A percentile compares a stretch with the other conserved stretches of the same genome.
These are phyloP conservation scores for Prinsepia uniflora DNA, from an alignment of 306 rosid species.

Conservation along the genomic window DNA sequence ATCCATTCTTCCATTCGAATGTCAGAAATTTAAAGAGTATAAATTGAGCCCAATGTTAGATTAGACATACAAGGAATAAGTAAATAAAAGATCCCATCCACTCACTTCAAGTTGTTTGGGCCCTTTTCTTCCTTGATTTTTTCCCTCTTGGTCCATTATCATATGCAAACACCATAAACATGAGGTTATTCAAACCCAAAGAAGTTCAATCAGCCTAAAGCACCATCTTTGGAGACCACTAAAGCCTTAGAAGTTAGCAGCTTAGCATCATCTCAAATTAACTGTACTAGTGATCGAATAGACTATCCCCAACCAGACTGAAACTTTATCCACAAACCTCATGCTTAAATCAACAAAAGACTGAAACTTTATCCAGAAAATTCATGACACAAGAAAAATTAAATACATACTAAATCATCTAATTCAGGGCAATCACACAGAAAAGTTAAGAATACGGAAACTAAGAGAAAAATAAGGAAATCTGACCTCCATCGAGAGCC, in stretches of 20 bases:
- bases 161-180: neutral
- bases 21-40: neutral
- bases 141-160: neutral
- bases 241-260: neutral
- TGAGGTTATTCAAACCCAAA: neutral
- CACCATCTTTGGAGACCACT: neutral
- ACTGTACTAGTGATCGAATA: neutral
- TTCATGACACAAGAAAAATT: neutral
- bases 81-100: neutral
- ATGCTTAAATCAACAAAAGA: neutral
- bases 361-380: neutral
- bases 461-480: neutral
- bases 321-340: neutral
- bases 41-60: neutral
- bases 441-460: neutral
- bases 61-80: neutral
- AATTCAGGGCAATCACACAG: neutral
- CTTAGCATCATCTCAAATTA: neutral
- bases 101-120: neutral
- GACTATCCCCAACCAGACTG: neutral
- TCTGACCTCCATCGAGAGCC: conserved; percentile 73
- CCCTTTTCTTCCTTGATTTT: neutral
- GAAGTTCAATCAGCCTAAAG: conserved; percentile 1
- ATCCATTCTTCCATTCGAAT: neutral
- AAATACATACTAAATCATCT: neutral